Conservation (phyloP, 2,329 filamentous ascomycete species). For the Pezicula carpinea region DNA sequence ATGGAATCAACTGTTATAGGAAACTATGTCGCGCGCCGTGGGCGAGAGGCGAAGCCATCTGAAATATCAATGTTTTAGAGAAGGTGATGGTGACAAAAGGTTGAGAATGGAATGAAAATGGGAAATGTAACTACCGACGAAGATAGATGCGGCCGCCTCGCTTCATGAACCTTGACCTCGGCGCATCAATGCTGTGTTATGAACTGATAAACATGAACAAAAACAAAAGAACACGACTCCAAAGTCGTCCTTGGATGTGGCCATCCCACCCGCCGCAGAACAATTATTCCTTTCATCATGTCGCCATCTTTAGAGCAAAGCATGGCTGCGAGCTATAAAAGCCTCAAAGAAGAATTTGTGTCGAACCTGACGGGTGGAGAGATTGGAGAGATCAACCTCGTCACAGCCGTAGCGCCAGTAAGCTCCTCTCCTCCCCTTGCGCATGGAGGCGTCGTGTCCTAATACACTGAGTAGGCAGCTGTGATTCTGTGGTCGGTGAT, state of each 20-base stretch:
- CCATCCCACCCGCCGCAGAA: neutral
- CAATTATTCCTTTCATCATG: slow-evolving; percentile 13
- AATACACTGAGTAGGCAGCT: slow-evolving; percentile 54
- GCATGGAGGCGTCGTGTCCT: slow-evolving; percentile 9
- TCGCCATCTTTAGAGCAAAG: slow-evolving; percentile 29
- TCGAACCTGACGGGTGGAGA: slow-evolving; percentile 82
- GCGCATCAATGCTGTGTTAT: too few relatives aligned
- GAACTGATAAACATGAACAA: too few relatives aligned
- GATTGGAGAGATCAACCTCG: slow-evolving; percentile 79
- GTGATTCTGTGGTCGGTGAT: slow-evolving; percentile 84
- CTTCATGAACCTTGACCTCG: too few relatives aligned
- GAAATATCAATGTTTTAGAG: too few relatives aligned
- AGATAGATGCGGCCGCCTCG: too few relatives aligned
- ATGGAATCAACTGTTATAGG: too few relatives aligned
- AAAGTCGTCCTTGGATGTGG: neutral
- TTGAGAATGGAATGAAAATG: too few relatives aligned
- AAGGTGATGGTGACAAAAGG: too few relatives aligned
- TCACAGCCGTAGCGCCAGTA: slow-evolving; percentile 83
- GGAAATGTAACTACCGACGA: too few relatives aligned
- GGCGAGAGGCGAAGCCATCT: too few relatives aligned
- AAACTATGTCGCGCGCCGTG: too few relatives aligned
- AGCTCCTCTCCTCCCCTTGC: slow-evolving; percentile 24
- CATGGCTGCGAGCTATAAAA: slow-evolving; percentile 67
- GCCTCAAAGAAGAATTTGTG: slow-evolving; percentile 91
- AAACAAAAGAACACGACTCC: too few relatives aligned